Conservation (phyloP, 345 rosid genomes). For the Pistacia vera region DNA sequence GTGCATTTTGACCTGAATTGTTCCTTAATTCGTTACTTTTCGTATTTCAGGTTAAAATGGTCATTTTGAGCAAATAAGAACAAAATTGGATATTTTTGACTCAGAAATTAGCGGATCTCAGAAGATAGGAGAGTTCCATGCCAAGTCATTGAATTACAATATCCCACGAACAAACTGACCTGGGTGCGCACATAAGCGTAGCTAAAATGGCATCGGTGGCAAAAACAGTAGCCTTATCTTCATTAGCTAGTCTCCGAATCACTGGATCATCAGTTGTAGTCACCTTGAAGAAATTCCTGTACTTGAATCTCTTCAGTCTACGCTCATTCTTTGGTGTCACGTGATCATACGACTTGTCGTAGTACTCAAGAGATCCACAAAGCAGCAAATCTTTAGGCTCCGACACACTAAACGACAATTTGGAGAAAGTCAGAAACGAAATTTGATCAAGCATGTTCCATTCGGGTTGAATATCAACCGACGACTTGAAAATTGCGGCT, state of each 20-base stretch:
- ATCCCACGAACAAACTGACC: slow-evolving; percentile 98
- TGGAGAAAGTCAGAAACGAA: slow-evolving; percentile 83
- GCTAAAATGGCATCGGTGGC: slow-evolving; percentile 86
- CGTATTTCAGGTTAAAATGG: no score
- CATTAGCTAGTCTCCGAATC: slow-evolving; percentile 80
- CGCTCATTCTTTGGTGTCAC: slow-evolving; percentile 82
- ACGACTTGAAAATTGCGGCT: slow-evolving; percentile 79
- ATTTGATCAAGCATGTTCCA: slow-evolving; percentile 99
- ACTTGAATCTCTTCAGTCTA: slow-evolving; percentile 86
- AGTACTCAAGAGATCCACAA: slow-evolving; percentile 81
- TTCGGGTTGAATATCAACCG: slow-evolving; percentile 95
- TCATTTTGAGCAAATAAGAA: no score
- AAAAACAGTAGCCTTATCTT: slow-evolving; percentile 92
- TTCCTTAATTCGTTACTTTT: no score
- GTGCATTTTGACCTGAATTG: no score
- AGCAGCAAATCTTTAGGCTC: slow-evolving; percentile 86
- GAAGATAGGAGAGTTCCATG: no score
- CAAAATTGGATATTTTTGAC: no score
- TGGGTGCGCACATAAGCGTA: slow-evolving; percentile 81
- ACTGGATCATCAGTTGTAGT: slow-evolving; percentile 94
- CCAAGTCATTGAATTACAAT: slow-evolving; percentile 90
- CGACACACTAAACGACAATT: slow-evolving; percentile 68
- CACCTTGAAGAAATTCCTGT: slow-evolving; percentile 87
- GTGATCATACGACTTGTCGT: slow-evolving; percentile 68
- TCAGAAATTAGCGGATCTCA: no score